phyloP scores from a whole-genome alignment of 1,139 yeast genomes.

The Blastobotrys serpentis region DNA sequence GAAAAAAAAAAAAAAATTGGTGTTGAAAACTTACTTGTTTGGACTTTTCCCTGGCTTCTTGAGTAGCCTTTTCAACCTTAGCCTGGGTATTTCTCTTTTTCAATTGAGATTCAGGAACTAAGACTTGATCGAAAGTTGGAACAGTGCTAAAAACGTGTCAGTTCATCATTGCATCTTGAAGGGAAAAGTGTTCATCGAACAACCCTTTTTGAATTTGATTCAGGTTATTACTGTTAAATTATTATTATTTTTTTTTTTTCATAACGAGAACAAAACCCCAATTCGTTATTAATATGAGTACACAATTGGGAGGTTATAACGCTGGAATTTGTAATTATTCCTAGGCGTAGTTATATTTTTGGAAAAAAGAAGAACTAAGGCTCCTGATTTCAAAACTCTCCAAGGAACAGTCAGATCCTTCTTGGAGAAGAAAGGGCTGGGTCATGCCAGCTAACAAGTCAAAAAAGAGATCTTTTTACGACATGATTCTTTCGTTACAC shows the following conservation, averaged over 20 bases:
- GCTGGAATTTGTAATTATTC: background rate
- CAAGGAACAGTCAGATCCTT: background rate
- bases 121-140: constrained; percentile 30
- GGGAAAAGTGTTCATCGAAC: background rate
- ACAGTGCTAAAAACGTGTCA: constrained; percentile 25
- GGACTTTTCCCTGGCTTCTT: constrained; percentile 84
- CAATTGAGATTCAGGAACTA: constrained; percentile 88
- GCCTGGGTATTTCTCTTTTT: constrained; percentile 78
- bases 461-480: background rate
- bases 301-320: background rate
- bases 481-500: background rate
- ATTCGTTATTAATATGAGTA: background rate
- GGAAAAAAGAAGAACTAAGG: background rate
- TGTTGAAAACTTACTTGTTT: constrained; percentile 74
- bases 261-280: background rate
- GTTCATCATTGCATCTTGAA: background rate
- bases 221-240: no score
- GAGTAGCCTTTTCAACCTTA: constrained; percentile 60
- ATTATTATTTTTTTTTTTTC: background rate
- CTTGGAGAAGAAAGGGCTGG: constrained; percentile 4
- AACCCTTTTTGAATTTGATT: constrained; percentile 6
- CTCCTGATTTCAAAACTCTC: constrained; percentile 2
- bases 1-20: no score
- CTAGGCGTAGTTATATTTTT: background rate
- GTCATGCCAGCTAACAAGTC: no score